Evolutionary conservation across 2,329 filamentous ascomycete species (phyloP).

Genomic region (Colletotrichum destructivum): DNA sequence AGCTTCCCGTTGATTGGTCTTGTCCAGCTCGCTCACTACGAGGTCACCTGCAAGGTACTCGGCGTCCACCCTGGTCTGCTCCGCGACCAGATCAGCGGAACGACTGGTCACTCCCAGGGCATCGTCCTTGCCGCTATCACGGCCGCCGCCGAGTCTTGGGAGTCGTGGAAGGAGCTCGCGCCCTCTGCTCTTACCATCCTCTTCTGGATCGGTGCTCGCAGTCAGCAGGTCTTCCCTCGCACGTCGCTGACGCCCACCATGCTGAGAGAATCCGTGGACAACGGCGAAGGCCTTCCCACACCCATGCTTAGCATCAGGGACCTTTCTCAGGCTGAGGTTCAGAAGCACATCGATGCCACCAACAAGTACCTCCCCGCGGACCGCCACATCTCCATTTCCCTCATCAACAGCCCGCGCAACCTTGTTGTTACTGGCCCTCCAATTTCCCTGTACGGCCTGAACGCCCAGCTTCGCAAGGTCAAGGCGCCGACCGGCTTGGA

Average conservation of each 20-base stretch:
- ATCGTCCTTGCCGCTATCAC: conserved; percentile 94
- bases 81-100: conserved; percentile 86
- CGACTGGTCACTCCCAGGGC: conserved; percentile 97
- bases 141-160: conserved; percentile 92
- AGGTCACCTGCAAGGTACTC: conserved; percentile 92
- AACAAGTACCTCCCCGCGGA: conserved; percentile 96
- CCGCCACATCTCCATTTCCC: conserved; percentile 93
- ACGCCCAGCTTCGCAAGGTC: conserved; percentile 94
- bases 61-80: conserved; percentile 92
- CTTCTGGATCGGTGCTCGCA: conserved; percentile 98
- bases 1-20: conserved; percentile 97
- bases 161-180: conserved; percentile 86
- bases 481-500: conserved; percentile 98
- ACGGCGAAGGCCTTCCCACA: conserved; percentile 94
- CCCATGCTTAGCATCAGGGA: conserved; percentile 99
- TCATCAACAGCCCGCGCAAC: conserved; percentile 97
- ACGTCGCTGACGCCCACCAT: conserved; percentile 94
- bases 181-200: conserved; percentile 89
- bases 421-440: conserved; percentile 97
- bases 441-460: conserved; percentile 95
- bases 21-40: conserved; percentile 95
- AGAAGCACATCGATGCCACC: conserved; percentile 96
- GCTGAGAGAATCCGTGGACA: conserved; percentile 92
- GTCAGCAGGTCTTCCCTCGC: conserved; percentile 96
- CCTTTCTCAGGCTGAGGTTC: conserved; percentile 87